Evolutionary conservation across 169 alveolate species (phyloP).

Genomic region (Cryptosporidium bovis): DNA sequence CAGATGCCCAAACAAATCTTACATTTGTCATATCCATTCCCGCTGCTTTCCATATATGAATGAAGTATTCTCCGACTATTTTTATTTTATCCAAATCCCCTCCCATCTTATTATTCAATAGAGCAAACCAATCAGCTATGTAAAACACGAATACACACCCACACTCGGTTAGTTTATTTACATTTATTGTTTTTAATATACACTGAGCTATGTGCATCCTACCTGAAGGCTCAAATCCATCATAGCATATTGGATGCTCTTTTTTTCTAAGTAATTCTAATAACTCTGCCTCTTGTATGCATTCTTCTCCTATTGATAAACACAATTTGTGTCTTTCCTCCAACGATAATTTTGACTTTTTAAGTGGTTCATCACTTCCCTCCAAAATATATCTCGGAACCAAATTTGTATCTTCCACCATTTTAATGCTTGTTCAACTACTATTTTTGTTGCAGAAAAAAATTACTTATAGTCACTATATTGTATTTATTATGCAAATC

Average conservation of each 20-base stretch:
- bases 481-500: too few relatives aligned
- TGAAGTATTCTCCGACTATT: slow-evolving; percentile 96
- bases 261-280: slow-evolving; percentile 80
- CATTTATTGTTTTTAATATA: slow-evolving; percentile 87
- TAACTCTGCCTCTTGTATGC: slow-evolving; percentile 86
- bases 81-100: slow-evolving; percentile 95
- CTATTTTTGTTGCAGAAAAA: too few relatives aligned
- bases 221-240: slow-evolving; percentile 99
- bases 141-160: slow-evolving; percentile 98
- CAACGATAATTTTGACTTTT: slow-evolving; percentile 61
- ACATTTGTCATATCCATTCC: slow-evolving; percentile 98
- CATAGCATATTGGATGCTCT: slow-evolving; percentile 93
- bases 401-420: not conserved
- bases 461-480: too few relatives aligned
- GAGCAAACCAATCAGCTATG: slow-evolving; percentile 99
- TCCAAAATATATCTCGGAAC: slow-evolving; percentile 48
- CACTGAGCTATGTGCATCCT: slow-evolving; percentile 99
- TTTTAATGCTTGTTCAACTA: too few relatives aligned
- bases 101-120: slow-evolving; percentile 98
- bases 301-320: slow-evolving; percentile 84
- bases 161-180: slow-evolving; percentile 93
- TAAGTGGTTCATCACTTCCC: slow-evolving; percentile 57
- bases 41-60: slow-evolving; percentile 99
- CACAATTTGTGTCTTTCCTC: slow-evolving; percentile 79
- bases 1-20: slow-evolving; percentile 98